phyloP scores from a whole-genome alignment of 177 flowering plant genomes.

The Vitis hybrid region DNA sequence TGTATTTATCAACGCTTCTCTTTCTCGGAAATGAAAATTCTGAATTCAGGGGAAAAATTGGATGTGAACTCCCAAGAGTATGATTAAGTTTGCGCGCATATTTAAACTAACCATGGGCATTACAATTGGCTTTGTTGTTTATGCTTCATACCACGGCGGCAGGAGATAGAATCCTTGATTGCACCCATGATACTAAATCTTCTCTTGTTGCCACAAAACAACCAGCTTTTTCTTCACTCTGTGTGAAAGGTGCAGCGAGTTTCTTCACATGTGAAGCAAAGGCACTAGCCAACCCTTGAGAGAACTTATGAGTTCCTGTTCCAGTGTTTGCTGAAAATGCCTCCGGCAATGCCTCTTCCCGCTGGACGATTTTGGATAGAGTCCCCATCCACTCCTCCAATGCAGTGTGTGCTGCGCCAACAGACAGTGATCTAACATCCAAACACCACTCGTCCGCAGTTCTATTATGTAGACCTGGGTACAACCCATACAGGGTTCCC shows the following conservation, averaged over 20 bases:
- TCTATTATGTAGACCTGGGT: constrained; percentile 78
- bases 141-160: constrained; percentile 5
- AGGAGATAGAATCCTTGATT: constrained; percentile 31
- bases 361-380: constrained; percentile 44
- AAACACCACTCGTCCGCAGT: constrained; percentile 70
- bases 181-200: constrained; percentile 67
- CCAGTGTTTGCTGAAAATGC: constrained; percentile 72
- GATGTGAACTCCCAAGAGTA: too few species aligned
- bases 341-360: constrained; percentile 59
- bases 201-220: constrained; percentile 65
- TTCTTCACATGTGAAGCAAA: constrained; percentile 70
- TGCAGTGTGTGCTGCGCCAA: constrained; percentile 94
- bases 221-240: constrained; percentile 66
- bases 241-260: constrained; percentile 70
- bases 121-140: not conserved
- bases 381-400: constrained; percentile 90
- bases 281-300: constrained; percentile 69
- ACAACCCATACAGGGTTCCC: constrained; percentile 75
- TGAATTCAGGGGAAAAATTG: too few species aligned
- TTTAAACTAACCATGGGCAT: too few species aligned
- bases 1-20: too few species aligned
- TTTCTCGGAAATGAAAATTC: too few species aligned
- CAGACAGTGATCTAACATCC: constrained; percentile 73
- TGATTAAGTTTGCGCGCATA: too few species aligned
- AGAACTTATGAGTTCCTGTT: constrained; percentile 72